A percentile compares a stretch with the other conserved stretches of the same genome.
These are phyloP conservation scores for Neofusicoccum sp. DNA, from an alignment of 2,329 filamentous ascomycete genomes.

Conservation along the genomic window DNA sequence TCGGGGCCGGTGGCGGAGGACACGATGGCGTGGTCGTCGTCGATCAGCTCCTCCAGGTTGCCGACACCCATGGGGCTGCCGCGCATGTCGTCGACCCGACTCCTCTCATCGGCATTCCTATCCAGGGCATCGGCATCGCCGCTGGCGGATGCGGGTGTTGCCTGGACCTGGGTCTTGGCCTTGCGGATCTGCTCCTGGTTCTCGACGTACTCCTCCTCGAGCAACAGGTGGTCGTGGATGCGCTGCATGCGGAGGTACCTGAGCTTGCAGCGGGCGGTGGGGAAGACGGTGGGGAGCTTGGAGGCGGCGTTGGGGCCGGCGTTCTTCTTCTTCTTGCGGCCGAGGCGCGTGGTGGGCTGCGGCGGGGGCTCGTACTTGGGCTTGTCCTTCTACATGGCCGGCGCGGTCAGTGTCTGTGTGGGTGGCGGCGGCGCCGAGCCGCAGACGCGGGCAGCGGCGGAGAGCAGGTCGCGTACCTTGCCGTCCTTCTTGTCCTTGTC, in stretches of 20 bases:
- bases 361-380: constrained; percentile 99
- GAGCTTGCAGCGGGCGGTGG: constrained; percentile 96
- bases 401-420: constrained; percentile 10
- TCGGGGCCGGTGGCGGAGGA: constrained; percentile 96
- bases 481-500: constrained; percentile 87
- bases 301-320: constrained; percentile 91
- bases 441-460: background rate
- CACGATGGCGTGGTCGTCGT: constrained; percentile 98
- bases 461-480: constrained; percentile 40
- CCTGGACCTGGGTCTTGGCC: constrained; percentile 72
- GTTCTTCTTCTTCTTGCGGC: constrained; percentile 97
- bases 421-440: background rate
- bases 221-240: constrained; percentile 93
- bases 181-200: constrained; percentile 97
- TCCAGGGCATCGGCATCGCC: constrained; percentile 78
- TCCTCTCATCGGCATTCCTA: constrained; percentile 89
- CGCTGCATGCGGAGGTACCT: constrained; percentile 97
- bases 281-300: constrained; percentile 92
- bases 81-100: constrained; percentile 96
- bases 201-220: constrained; percentile 98
- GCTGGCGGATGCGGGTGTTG: constrained; percentile 61
- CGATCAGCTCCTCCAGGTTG: constrained; percentile 97
- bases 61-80: constrained; percentile 98
- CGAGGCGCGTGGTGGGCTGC: constrained; percentile 93
- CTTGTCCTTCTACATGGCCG: constrained; percentile 82